Evolutionary conservation across 2,329 filamentous ascomycete species (phyloP), one percentile per base, ranked within the genome.

Genomic region (Peltaster fructicola): DNA sequence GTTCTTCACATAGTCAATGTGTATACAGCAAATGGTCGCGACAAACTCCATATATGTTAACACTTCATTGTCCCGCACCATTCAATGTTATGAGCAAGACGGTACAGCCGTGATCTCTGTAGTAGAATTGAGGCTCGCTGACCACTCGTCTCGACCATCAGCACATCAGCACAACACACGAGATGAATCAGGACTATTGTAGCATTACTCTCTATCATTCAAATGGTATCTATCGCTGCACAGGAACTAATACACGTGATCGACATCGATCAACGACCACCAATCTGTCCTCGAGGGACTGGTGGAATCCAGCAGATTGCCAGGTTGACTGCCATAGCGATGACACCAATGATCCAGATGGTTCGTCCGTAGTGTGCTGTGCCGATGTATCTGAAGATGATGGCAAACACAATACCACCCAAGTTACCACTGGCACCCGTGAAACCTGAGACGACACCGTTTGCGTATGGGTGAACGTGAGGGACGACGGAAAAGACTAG

Each of bases 401-500:
- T 68, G 11, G 80, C 75, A 42, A 88, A 91, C 23, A 90, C 50
- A 25, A 92, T 69, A 8, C 84, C 84, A 4, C 84, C 84, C 7
- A 92, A 50, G 42, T 92, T 93, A 1, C 84, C 82, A 6, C 66
- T 61, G 0, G 76, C 81, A 7, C 84, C 84, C 1, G 80, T 74
- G 17, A 78, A 57, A 8, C 82, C 82, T 1, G 74, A 78, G 5
- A 92, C 63, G 28, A 69, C 54, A 49, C 80, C 82, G 49, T 91
- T 92, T 31, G 80, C 78, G 32, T 63, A 65, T 1, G 80, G 79
- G 50, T 84, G 76, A 2, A 91, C 74, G 45, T 92, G 84, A 3
- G 82, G 81, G 13, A 92, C 74, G 5, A 92, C 63, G 0, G 79
- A 69, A 50, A 88, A 92, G 53, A 79, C 88, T 19, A 79, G 72